These are phyloP conservation scores for Calonectria fujianensis DNA, from an alignment of 2,329 filamentous ascomycete genomes.

Conservation along the genomic window DNA sequence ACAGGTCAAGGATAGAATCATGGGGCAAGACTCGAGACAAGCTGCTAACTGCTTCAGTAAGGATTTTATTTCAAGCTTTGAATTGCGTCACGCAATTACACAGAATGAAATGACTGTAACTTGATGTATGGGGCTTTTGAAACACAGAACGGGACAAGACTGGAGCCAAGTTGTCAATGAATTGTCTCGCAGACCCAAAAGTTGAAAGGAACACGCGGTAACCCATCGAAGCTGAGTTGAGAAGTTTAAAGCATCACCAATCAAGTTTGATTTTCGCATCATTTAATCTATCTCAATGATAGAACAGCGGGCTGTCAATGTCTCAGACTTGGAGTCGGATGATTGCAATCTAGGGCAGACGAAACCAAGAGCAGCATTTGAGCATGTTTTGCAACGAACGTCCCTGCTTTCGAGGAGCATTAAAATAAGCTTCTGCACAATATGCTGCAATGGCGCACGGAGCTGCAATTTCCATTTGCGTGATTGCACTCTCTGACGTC, in stretches of 20 bases:
- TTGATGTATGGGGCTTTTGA: background rate
- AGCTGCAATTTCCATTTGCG: background rate
- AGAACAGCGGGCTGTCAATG: background rate
- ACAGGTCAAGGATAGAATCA: background rate
- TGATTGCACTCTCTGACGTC: background rate
- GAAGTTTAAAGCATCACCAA: background rate
- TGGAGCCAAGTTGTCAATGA: background rate
- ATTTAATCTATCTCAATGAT: background rate
- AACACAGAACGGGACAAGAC: background rate
- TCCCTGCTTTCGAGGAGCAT: background rate
- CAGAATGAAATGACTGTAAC: background rate
- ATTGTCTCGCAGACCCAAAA: background rate
- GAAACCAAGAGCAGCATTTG: background rate
- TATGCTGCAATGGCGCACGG: background rate
- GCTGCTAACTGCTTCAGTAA: background rate
- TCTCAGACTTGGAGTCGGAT: background rate
- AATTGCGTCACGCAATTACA: constrained; percentile 9
- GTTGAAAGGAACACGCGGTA: background rate
- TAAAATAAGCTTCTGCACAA: background rate
- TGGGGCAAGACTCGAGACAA: background rate
- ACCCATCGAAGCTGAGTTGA: background rate
- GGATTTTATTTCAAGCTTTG: background rate
- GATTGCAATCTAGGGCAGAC: too few relatives aligned
- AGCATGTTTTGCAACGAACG: background rate
- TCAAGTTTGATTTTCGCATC: background rate